Evolutionary conservation across 2,329 filamentous ascomycete species (phyloP), one percentile per base, ranked within the genome.

Genomic region (Thermothelomyces thermophilus): DNA sequence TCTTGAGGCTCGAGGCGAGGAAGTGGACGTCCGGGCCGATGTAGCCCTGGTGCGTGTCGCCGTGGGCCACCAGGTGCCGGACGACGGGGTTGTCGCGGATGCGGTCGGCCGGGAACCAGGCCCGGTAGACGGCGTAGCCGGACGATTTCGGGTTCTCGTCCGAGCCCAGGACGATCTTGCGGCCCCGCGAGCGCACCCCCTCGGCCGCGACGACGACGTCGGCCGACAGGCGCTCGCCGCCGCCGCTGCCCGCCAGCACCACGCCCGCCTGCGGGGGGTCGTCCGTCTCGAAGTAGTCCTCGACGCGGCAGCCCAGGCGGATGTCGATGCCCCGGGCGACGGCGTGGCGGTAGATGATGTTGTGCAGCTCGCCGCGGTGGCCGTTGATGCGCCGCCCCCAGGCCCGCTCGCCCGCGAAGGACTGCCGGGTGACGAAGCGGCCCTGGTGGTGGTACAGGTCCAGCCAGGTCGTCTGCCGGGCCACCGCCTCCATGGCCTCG

Each of bases 311-410:
- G 2, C 72, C 71, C 19, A 76, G 65, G 26, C 72, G 66, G 37
- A 76, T 73, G 10, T 72, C 67, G 34, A 79, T 72, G 0, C 73
- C 73, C 24, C 76, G 62, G 11, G 68, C 68, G 39, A 71, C 64
- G 4, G 73, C 75, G 60, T 79, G 74, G 20, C 73, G 66, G 50
- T 73, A 77, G 17, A 79, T 69, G 40, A 76, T 70, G 42, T 68
- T 67, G 59, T 80, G 76, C 37, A 79, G 63, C 58, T 77, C 70
- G 19, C 74, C 74, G 17, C 76, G 64, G 57, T 79, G 76, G 3
- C 75, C 75, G 53, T 78, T 79, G 62, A 78, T 77, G 14, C 72
- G 68, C 2, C 73, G 70, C 5, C 71, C 70, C 51, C 69, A 66
- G 44, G 68, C 63, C 48, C 55, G 59, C 53, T 64, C 62, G 42